Evolutionary conservation across 352 stramenopile species (phyloP), one percentile per base, ranked within the genome.

Genomic region (Phytophthora sansomeana): DNA sequence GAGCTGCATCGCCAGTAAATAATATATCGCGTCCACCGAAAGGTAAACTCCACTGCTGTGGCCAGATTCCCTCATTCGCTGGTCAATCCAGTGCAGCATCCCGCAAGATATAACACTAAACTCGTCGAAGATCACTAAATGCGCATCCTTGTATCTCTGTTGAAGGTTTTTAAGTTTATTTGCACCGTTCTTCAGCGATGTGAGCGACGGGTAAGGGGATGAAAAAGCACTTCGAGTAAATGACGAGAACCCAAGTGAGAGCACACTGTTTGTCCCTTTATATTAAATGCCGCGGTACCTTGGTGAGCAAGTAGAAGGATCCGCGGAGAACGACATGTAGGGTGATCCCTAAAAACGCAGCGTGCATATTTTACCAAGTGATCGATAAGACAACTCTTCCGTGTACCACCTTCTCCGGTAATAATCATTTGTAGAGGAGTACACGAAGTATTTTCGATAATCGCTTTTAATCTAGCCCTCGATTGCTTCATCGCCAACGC

Each of bases 81-180:
- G 24, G 17, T 61, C 54, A n/a, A 53, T 61, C 54, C 54, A 61
- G 8, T 61, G 26, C 1, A 61, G n/a, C 41, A 53, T 61, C n/a
- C 30, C 43, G 19, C 24, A 62, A 10, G 19, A 48, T 14, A 53
- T 51, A 1, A 35, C 16, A 7, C 32, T 54, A 14, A 62, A 43
- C 19, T 62, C 43, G 43, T 62, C 43, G 29, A 53, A 50, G 14
- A 50, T 59, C 1, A 50, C 52, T 13, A 59, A 16, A n/a, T 59
- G 38, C 3, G 50, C 38, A 9, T 59, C 52, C 33, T 59, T 41
- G n/a, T 16, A 49, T 11, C 28, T 36, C 21, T 59, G 24, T 29
- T 49, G 33, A 3, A 47, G 3, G 24, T 30, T 30, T 61, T 47
- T 35, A 42, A 16, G 35, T 53, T 61, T 36, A 1, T 13, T 35